Evolutionary conservation across 2,329 filamentous ascomycete species (phyloP).

Genomic region (Fusarium sp.): DNA sequence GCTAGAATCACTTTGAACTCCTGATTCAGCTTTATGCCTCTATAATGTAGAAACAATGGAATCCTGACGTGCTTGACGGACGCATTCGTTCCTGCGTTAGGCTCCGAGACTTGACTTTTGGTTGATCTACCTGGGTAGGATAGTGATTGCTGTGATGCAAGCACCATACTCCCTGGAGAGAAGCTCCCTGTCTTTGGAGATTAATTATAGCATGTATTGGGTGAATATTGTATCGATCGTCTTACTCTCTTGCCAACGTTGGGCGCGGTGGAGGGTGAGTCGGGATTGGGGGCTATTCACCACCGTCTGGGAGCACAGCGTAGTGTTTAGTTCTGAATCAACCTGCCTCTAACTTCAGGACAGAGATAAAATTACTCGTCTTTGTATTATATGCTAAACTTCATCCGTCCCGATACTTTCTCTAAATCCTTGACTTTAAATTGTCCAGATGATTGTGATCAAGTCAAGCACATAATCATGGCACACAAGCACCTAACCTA

Average conservation of each 20-base stretch:
- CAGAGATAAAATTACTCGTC: neutral
- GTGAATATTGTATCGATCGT: neutral
- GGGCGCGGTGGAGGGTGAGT: neutral
- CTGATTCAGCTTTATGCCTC: neutral
- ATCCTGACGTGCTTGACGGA: neutral
- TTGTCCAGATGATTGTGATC: neutral
- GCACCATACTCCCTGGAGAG: neutral
- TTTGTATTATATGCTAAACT: neutral
- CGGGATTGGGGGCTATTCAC: neutral
- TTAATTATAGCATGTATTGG: rapidly evolving
- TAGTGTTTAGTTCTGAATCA: neutral
- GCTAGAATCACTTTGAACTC: neutral
- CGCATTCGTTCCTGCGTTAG: neutral
- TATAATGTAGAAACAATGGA: neutral
- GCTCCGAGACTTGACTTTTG: neutral
- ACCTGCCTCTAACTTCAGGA: neutral
- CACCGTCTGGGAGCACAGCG: neutral
- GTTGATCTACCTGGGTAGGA: neutral
- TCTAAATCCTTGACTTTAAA: too few relatives aligned
- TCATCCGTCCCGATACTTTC: neutral
- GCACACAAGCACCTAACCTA: neutral
- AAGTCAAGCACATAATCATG: neutral
- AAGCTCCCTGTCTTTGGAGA: neutral
- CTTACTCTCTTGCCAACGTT: neutral
- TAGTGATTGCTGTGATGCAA: neutral